Evolutionary conservation across 352 stramenopile genomes (phyloP).

Genomic region (Phytophthora hybrid): DNA sequence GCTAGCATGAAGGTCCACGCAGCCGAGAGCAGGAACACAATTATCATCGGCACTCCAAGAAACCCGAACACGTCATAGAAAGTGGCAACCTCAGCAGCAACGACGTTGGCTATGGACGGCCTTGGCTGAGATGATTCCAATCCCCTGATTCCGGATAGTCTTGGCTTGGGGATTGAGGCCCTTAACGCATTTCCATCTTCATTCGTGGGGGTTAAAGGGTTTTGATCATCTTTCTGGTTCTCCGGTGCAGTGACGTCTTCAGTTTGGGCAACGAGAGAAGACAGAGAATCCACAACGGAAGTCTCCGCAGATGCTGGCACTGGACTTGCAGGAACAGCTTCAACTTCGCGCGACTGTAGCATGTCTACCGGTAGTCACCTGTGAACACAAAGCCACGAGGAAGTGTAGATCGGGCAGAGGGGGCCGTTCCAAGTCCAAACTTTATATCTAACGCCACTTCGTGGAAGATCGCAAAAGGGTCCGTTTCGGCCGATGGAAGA

Average conservation of each 20-base stretch:
- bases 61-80: conserved; percentile 49
- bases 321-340: background rate
- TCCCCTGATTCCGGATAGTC: background rate
- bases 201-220: too few species aligned
- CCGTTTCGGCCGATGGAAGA: background rate
- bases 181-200: background rate
- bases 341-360: background rate
- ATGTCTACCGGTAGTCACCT: background rate
- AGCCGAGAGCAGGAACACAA: conserved; percentile 45
- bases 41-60: conserved; percentile 49
- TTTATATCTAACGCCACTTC: too few species aligned
- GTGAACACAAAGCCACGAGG: too few species aligned
- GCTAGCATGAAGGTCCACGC: conserved; percentile 45
- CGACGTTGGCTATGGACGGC: conserved; percentile 11
- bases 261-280: background rate
- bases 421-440: too few species aligned
- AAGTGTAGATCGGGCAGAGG: background rate
- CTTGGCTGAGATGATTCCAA: background rate
- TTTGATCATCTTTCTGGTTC: background rate
- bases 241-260: background rate
- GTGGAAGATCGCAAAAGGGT: background rate
- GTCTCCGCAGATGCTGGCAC: background rate
- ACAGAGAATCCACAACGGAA: background rate
- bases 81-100: conserved; percentile 23
- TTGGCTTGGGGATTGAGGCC: background rate